Percentiles rank a stretch among this genome's conserved stretches.
phyloP scores from a whole-genome alignment of 192 early-diverging fungal species.

The Coemansia sp. region DNA sequence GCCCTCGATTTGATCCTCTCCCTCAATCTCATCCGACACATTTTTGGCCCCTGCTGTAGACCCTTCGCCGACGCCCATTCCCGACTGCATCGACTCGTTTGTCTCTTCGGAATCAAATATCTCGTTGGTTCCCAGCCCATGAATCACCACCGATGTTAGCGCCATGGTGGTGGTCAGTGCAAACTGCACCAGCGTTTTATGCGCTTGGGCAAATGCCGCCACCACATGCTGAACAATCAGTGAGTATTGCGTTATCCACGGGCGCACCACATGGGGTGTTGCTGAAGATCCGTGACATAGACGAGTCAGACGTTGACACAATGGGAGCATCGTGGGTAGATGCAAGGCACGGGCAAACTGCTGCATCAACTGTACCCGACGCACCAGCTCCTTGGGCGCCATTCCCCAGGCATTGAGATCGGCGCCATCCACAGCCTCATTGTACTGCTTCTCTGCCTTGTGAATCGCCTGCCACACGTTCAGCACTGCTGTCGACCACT shows the following conservation, averaged over 20 bases:
- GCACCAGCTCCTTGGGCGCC: slow-evolving; percentile 39
- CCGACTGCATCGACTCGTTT: slow-evolving; percentile 52
- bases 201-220: slow-evolving; percentile 57
- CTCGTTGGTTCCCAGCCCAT: slow-evolving; percentile 87
- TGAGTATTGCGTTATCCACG: slow-evolving; percentile 45
- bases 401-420: slow-evolving; percentile 37
- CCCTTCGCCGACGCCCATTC: slow-evolving; percentile 92
- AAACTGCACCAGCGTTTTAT: slow-evolving; percentile 73
- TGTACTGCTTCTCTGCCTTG: slow-evolving; percentile 28
- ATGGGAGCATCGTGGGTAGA: slow-evolving; percentile 24
- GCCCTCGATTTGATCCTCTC: slow-evolving; percentile 93
- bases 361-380: slow-evolving; percentile 26
- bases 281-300: not conserved
- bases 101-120: slow-evolving; percentile 62
- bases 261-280: slow-evolving; percentile 15
- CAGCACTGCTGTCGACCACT: slow-evolving; percentile 43
- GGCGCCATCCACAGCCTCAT: not conserved
- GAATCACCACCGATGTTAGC: slow-evolving; percentile 61
- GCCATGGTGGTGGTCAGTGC: slow-evolving; percentile 26
- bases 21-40: slow-evolving; percentile 95
- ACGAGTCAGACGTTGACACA: slow-evolving; percentile 16
- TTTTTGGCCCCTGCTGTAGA: slow-evolving; percentile 83
- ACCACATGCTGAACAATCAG: slow-evolving; percentile 57
- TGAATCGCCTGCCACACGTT: slow-evolving; percentile 41
- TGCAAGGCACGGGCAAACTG: slow-evolving; percentile 23